Evolutionary conservation across 345 rosid genomes (phyloP).

Genomic region (Citrus australasica): DNA sequence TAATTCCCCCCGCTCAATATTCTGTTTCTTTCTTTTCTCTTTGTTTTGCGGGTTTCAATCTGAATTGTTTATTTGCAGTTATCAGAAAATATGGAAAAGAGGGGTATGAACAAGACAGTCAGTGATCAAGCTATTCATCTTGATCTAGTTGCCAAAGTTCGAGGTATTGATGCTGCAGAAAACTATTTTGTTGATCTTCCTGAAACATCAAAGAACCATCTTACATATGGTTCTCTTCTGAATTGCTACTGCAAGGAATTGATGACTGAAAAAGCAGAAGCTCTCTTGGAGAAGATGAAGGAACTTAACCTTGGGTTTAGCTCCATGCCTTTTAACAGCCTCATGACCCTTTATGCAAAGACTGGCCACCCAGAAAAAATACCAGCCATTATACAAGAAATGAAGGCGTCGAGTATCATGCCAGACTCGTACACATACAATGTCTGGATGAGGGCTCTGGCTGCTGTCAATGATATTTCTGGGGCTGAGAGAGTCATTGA

Average conservation of each 20-base stretch:
- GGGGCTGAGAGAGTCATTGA: conserved; percentile 85
- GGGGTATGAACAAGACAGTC: conserved; percentile 89
- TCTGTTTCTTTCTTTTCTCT: background rate
- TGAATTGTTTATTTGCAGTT: conserved; percentile 38
- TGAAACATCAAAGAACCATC: conserved; percentile 68
- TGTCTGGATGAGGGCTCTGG: conserved; percentile 95
- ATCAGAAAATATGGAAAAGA: conserved; percentile 68
- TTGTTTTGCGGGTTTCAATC: background rate
- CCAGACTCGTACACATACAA: conserved; percentile 71
- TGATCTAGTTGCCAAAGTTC: conserved; percentile 79
- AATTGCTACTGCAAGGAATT: conserved; percentile 87
- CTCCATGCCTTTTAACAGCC: conserved; percentile 83
- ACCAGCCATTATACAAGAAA: conserved; percentile 69
- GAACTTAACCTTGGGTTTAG: conserved; percentile 68
- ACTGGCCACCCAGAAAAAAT: conserved; percentile 57
- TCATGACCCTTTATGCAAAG: conserved; percentile 86
- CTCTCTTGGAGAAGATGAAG: conserved; percentile 79
- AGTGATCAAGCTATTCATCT: conserved; percentile 98
- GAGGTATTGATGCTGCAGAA: conserved; percentile 78
- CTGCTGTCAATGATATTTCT: conserved; percentile 60
- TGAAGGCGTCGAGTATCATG: conserved; percentile 61
- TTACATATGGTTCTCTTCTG: conserved; percentile 74
- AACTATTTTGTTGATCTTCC: conserved; percentile 77
- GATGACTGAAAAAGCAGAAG: conserved; percentile 80
- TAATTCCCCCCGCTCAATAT: background rate